Percentiles rank a stretch among this genome's conserved stretches.
Evolutionary conservation across 1,284 basidiomycete species (phyloP).

Genomic region (Rhodofomes roseus): DNA sequence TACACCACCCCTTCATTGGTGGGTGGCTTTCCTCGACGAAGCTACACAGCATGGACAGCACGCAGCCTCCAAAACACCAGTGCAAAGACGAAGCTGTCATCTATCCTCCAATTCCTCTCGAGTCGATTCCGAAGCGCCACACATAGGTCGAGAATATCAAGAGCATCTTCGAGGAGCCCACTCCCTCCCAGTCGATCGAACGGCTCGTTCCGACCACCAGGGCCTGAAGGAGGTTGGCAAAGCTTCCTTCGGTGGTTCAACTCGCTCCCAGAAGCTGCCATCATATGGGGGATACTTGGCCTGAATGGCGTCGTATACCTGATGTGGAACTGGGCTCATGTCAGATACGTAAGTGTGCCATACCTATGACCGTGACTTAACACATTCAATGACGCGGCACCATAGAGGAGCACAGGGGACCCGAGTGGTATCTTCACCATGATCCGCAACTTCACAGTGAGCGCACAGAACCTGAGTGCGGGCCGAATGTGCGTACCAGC

Average conservation of each 20-base stretch:
- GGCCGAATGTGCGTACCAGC: constrained; percentile 63
- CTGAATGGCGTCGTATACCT: constrained; percentile 43
- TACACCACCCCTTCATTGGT: background rate
- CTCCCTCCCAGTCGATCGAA: background rate
- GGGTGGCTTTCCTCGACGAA: background rate
- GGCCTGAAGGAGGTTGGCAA: constrained; percentile 18
- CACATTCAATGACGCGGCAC: background rate
- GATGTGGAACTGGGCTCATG: constrained; percentile 37
- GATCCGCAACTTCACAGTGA: constrained; percentile 64
- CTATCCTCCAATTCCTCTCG: constrained; percentile 18
- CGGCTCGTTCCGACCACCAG: constrained; percentile 7
- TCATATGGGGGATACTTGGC: constrained; percentile 45
- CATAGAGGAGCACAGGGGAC: constrained; percentile 38
- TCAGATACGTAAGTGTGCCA: constrained; percentile 34
- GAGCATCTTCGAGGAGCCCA: constrained; percentile 6
- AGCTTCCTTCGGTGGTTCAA: constrained; percentile 29
- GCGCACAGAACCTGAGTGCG: constrained; percentile 58
- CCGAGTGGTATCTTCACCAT: constrained; percentile 52
- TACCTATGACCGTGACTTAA: background rate
- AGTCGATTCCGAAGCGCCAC: constrained; percentile 20
- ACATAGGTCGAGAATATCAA: constrained; percentile 16
- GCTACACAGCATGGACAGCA: background rate
- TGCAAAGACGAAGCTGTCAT: background rate
- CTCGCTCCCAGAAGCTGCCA: constrained; percentile 30
- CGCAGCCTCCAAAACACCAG: background rate